Base-by-base conservation (phyloP, 2,329 filamentous ascomycete genomes). In the Xylariaceae sp. region DNA sequence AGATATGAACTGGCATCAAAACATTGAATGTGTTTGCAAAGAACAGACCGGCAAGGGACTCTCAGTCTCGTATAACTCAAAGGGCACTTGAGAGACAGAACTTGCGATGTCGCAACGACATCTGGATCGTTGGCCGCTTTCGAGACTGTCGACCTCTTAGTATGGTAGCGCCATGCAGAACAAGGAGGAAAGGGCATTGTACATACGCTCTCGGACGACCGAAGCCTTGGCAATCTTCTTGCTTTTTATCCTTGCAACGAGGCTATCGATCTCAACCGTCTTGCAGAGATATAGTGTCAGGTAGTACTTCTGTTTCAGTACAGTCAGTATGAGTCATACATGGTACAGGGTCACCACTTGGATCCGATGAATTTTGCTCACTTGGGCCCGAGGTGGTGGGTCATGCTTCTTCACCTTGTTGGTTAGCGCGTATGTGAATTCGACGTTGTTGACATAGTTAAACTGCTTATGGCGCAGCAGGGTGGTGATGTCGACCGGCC, bases 1-100 rank as follows among this genome's bases (percentile, higher is more conserved):
- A 99, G 81, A 70, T 97, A 99, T 1, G 91, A 96, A 2, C 86
- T 88, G 2, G 90, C 93, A 72, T 99, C 95, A 65, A 98, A 99
- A 71, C 95, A 99, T 70, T 96, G 91, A 21, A 95, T 90, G 72
- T 99, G 95, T 2, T 85, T 88, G 75, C 95, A 99, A 32, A 87
- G 76, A 2, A 86, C 81, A 3, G 90, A 90, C 32, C 95, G 87
- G 65, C 91, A 91, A 0, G 95, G 95, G 16, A 90, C 80, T 7
- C 82, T 81, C 37, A 99, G 89, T 57, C 93, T 84, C 71, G 92
- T 84, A 37, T 91, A 96, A 2, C 92, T 96, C 29, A 98, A 79
- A 0, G 95, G 95, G 68, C 96, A 96, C 73, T 96, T 96, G 10
- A 99, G 78, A 10, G 93, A 96, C 75, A 99, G 84, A 43, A 95